Evolutionary conservation across 2,329 filamentous ascomycete genomes (phyloP).

Genomic region (Sclerotinia glacialis): DNA sequence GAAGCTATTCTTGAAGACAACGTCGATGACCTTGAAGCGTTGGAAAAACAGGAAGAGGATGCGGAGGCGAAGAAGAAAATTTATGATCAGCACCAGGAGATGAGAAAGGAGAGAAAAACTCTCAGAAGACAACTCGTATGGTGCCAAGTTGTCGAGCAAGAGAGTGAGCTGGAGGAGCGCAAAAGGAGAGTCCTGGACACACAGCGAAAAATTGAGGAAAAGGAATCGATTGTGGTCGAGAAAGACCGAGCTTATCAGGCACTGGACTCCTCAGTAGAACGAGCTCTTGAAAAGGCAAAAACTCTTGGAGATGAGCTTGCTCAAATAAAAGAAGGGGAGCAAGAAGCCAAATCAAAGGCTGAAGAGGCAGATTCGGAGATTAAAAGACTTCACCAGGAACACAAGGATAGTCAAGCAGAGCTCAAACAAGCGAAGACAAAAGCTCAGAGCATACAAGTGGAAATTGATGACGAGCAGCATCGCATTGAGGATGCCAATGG

Average conservation of each 20-base stretch:
- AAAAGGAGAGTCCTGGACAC: constrained; percentile 39
- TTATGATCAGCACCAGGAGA: constrained; percentile 62
- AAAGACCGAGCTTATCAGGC: constrained; percentile 42
- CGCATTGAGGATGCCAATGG: constrained; percentile 68
- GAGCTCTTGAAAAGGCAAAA: constrained; percentile 32
- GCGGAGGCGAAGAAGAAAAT: constrained; percentile 63
- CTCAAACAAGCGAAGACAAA: constrained; percentile 53
- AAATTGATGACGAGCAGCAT: constrained; percentile 54
- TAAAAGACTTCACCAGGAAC: constrained; percentile 55
- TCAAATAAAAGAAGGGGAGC: constrained; percentile 48
- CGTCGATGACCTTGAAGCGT: constrained; percentile 58
- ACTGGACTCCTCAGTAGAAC: constrained; percentile 40
- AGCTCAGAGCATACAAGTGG: constrained; percentile 46
- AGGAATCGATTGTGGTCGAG: constrained; percentile 49
- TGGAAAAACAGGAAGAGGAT: constrained; percentile 58
- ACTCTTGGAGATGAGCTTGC: constrained; percentile 37
- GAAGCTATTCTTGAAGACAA: constrained; percentile 60
- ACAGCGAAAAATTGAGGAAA: constrained; percentile 42
- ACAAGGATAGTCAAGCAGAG: constrained; percentile 61
- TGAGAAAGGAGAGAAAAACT: constrained; percentile 59
- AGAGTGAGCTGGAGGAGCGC: constrained; percentile 51
- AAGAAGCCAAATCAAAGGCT: constrained; percentile 51
- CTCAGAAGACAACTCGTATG: constrained; percentile 73
- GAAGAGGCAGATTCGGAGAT: constrained; percentile 54
- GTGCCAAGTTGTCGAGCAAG: constrained; percentile 78